Percentiles rank a stretch among this genome's conserved stretches.
Conservation (phyloP, 129 eudicot species). For the Helichrysum umbraculigerum region DNA sequence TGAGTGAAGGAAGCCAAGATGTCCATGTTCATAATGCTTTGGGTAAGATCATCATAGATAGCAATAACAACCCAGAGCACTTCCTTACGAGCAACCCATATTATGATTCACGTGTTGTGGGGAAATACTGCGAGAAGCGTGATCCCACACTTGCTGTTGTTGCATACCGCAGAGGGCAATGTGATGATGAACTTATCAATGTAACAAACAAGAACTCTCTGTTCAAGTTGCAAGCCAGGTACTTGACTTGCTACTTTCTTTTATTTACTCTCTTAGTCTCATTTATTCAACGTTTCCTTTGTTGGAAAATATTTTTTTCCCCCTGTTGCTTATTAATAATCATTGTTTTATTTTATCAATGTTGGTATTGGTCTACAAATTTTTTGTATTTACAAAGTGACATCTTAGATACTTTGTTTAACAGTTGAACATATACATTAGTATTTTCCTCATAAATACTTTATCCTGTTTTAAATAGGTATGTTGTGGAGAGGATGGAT, state of each 20-base stretch:
- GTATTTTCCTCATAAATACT: background rate
- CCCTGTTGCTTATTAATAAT: background rate
- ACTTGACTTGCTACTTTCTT: slow-evolving; percentile 21
- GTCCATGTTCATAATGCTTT: slow-evolving; percentile 96
- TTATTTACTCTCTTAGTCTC: background rate
- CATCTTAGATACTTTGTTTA: background rate
- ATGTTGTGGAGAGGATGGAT: slow-evolving; percentile 99
- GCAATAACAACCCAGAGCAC: slow-evolving; percentile 98
- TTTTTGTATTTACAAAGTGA: background rate
- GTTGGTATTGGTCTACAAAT: background rate
- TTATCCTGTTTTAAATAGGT: slow-evolving; percentile 37
- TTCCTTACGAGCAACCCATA: slow-evolving; percentile 98
- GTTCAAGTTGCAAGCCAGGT: slow-evolving; percentile 96
- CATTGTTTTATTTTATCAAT: background rate
- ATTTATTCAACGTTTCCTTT: background rate
- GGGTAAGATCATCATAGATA: slow-evolving; percentile 95
- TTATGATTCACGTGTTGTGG: slow-evolving; percentile 98
- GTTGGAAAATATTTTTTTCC: background rate
- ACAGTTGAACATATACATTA: slow-evolving; percentile 3
- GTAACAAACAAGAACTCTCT: slow-evolving; percentile 95
- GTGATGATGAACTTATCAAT: slow-evolving; percentile 96
- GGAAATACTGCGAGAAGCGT: slow-evolving; percentile 99
- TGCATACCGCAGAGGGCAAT: slow-evolving; percentile 98
- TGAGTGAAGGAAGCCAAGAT: slow-evolving; percentile 99
- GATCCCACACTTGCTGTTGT: slow-evolving; percentile 99